A percentile compares a stretch with the other conserved stretches of the same genome.
Evolutionary conservation across 1,284 basidiomycete species (phyloP).

Genomic region (Gomphus sp.): DNA sequence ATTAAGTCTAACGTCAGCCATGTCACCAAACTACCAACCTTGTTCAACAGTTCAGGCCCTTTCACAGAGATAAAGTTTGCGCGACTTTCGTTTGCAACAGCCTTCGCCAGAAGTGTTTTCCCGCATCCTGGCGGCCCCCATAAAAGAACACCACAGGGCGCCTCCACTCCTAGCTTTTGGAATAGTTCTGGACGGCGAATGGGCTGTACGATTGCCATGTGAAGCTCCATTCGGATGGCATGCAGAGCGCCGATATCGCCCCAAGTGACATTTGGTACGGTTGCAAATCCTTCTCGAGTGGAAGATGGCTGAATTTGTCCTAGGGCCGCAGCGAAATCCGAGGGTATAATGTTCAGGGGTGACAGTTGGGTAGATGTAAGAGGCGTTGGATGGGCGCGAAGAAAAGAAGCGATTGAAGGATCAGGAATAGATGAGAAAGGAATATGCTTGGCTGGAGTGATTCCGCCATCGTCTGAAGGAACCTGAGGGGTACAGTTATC

Average conservation of each 20-base stretch:
- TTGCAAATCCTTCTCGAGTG: conserved; percentile 96
- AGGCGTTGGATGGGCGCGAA: conserved; percentile 76
- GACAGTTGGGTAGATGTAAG: conserved; percentile 71
- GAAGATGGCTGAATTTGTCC: conserved; percentile 89
- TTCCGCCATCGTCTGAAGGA: conserved; percentile 11
- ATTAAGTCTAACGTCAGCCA: background rate
- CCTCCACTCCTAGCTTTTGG: conserved; percentile 75
- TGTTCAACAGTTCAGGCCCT: conserved; percentile 93
- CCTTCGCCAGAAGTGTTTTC: conserved; percentile 93
- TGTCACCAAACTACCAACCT: conserved; percentile 39
- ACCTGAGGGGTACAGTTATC: conserved; percentile 27
- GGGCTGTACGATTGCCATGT: conserved; percentile 97
- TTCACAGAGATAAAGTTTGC: conserved; percentile 98
- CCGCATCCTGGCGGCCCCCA: conserved; percentile 99
- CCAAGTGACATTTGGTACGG: conserved; percentile 94
- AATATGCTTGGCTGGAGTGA: conserved; percentile 31
- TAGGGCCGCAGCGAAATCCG: conserved; percentile 76
- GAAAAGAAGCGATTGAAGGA: conserved; percentile 80
- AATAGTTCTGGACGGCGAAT: conserved; percentile 89
- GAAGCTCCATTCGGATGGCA: conserved; percentile 80
- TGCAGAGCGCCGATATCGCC: conserved; percentile 90
- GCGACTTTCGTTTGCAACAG: conserved; percentile 88
- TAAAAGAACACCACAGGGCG: conserved; percentile 86
- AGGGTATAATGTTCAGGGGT: conserved; percentile 69
- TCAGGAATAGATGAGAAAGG: conserved; percentile 34